Evolutionary conservation across 192 early-diverging fungal genomes (phyloP).

Genomic region (Chytriomyces confervae): DNA sequence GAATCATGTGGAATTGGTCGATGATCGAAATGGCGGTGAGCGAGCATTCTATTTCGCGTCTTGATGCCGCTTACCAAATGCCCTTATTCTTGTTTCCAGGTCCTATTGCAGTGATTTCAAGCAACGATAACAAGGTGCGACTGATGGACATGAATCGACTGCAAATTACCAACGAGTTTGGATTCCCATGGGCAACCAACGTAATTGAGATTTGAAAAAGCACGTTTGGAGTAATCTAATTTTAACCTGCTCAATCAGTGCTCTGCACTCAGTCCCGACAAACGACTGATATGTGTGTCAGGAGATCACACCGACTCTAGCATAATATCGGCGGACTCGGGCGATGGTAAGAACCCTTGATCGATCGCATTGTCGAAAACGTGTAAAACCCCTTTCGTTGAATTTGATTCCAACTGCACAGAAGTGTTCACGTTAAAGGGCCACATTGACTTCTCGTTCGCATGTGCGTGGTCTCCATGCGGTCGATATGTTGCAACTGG

Average conservation of each 20-base stretch:
- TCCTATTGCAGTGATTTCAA: constrained; percentile 56
- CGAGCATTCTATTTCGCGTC: no score
- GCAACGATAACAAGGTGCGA: constrained; percentile 59
- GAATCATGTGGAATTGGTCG: constrained; percentile 65
- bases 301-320: constrained; percentile 56
- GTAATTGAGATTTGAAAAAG: constrained; percentile 22
- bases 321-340: constrained; percentile 54
- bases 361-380: no score
- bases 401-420: background rate
- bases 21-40: constrained; percentile 50
- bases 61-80: background rate
- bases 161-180: constrained; percentile 43
- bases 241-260: constrained; percentile 51
- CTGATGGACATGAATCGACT: constrained; percentile 55
- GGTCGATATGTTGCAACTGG: constrained; percentile 66
- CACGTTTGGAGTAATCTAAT: no score
- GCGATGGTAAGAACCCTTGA: constrained; percentile 55
- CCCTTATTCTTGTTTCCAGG: constrained; percentile 24
- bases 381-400: background rate
- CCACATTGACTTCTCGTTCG: constrained; percentile 72
- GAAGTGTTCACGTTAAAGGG: constrained; percentile 49
- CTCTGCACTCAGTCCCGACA: constrained; percentile 59
- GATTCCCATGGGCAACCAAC: constrained; percentile 65
- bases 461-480: constrained; percentile 68
- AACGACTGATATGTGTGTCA: constrained; percentile 61